Conservation (phyloP, 192 early-diverging fungal genomes). For the Coemansia sp. region DNA sequence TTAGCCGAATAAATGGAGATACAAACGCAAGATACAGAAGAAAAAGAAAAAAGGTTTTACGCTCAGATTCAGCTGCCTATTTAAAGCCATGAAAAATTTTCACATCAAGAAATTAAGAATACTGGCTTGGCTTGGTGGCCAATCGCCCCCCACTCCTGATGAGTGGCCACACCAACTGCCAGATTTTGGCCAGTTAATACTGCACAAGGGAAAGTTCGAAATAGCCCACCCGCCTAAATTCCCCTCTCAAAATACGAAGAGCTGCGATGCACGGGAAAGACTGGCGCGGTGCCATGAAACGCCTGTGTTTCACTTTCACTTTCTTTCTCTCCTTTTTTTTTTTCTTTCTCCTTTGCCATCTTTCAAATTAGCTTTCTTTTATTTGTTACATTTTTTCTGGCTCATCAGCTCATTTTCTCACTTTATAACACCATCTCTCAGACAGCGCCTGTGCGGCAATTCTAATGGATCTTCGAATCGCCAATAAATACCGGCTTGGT, state of each 20-base stretch:
- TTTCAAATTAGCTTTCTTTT: background rate
- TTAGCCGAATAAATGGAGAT: too few relatives aligned
- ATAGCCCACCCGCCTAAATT: too few relatives aligned
- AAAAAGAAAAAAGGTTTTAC: background rate
- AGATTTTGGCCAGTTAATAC: too few relatives aligned
- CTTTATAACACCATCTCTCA: background rate
- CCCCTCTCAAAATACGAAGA: too few relatives aligned
- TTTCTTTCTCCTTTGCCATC: background rate
- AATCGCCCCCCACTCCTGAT: too few relatives aligned
- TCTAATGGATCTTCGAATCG: constrained; percentile 79
- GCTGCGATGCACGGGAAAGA: too few relatives aligned
- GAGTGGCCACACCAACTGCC: too few relatives aligned
- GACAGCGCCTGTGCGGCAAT: constrained; percentile 9
- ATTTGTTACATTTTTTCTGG: background rate
- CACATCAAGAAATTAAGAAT: background rate
- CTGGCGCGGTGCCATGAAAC: too few relatives aligned
- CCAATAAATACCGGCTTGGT: constrained; percentile 91
- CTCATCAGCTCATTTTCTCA: background rate
- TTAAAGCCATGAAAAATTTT: background rate
- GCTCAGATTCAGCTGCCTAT: too few relatives aligned
- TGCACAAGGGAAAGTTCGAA: too few relatives aligned
- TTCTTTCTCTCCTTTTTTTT: background rate
- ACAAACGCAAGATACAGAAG: background rate
- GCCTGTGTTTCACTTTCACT: background rate
- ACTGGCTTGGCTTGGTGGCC: too few relatives aligned